Conservation (phyloP, 371 early-diverging fungal genomes). For the Mucor indicus region DNA sequence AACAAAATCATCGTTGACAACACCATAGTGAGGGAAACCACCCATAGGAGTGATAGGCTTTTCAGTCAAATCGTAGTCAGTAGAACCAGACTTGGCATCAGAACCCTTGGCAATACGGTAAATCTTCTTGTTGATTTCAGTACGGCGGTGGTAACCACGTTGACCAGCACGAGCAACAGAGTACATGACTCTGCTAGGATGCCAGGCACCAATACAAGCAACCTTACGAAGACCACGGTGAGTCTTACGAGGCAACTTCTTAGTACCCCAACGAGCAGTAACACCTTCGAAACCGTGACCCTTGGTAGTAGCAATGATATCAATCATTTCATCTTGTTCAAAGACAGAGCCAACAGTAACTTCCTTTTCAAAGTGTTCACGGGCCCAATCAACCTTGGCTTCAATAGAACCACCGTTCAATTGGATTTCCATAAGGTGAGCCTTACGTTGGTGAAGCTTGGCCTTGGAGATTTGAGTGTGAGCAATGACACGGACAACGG, state of each 20-base stretch:
- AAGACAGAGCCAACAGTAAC: slow-evolving; percentile 81
- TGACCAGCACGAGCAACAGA: slow-evolving; percentile 99
- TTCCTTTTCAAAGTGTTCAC: slow-evolving; percentile 56
- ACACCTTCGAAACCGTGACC: slow-evolving; percentile 99
- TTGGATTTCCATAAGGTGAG: slow-evolving; percentile 99
- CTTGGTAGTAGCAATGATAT: slow-evolving; percentile 99
- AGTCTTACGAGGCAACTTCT: slow-evolving; percentile 99
- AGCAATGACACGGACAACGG: slow-evolving; percentile 96
- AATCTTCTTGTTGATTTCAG: slow-evolving; percentile 99
- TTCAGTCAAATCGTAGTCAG: slow-evolving; percentile 97
- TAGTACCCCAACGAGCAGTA: slow-evolving; percentile 99
- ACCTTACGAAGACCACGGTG: slow-evolving; percentile 99
- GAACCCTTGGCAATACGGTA: slow-evolving; percentile 96
- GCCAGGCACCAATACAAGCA: slow-evolving; percentile 99
- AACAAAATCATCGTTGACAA: slow-evolving; percentile 96
- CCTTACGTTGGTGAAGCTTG: slow-evolving; percentile 96
- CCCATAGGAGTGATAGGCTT: slow-evolving; percentile 99
- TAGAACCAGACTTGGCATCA: slow-evolving; percentile 83
- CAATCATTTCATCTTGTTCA: slow-evolving; percentile 98
- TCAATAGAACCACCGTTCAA: slow-evolving; percentile 98
- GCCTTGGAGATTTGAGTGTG: slow-evolving; percentile 98
- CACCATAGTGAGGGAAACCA: slow-evolving; percentile 99
- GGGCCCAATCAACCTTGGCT: slow-evolving; percentile 98
- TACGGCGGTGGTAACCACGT: slow-evolving; percentile 99
- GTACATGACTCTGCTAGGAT: slow-evolving; percentile 99